These are phyloP conservation scores for Cercospora zeina DNA, from an alignment of 2,329 filamentous ascomycete genomes.

Conservation along the genomic window DNA sequence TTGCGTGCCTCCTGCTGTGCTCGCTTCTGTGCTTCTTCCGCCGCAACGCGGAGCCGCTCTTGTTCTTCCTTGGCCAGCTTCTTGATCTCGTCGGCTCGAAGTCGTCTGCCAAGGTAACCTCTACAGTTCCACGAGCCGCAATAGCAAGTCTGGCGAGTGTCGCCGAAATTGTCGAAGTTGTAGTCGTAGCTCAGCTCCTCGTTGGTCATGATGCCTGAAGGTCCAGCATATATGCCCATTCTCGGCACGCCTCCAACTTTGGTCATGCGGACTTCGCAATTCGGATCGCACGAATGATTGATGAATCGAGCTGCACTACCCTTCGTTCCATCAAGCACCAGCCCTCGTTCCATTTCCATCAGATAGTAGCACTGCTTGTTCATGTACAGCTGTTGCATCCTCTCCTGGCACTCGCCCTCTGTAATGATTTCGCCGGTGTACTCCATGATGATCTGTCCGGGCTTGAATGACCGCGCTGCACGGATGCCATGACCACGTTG, in stretches of 20 bases:
- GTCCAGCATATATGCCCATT: constrained; percentile 94
- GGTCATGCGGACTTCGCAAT: constrained; percentile 80
- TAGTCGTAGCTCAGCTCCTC: constrained; percentile 96
- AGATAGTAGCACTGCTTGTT: constrained; percentile 97
- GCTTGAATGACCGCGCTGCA: constrained; percentile 80
- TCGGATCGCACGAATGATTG: constrained; percentile 95
- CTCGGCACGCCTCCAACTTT: constrained; percentile 91
- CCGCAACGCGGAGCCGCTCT: constrained; percentile 33
- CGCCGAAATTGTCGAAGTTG: constrained; percentile 59
- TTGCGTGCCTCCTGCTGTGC: constrained; percentile 36
- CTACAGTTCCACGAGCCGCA: constrained; percentile 63
- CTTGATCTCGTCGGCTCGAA: constrained; percentile 38
- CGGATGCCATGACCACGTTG: constrained; percentile 91
- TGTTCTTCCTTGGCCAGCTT: constrained; percentile 34
- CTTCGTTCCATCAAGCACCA: constrained; percentile 96
- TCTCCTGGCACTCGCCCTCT: constrained; percentile 84
- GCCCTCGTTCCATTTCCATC: constrained; percentile 97
- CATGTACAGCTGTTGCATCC: constrained; percentile 92
- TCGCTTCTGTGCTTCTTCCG: constrained; percentile 33
- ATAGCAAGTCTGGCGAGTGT: constrained; percentile 56
- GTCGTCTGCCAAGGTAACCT: constrained; percentile 54
- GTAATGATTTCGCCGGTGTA: constrained; percentile 98
- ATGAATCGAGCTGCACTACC: constrained; percentile 97
- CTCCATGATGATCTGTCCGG: constrained; percentile 95
- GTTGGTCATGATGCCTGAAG: constrained; percentile 85